Base-by-base conservation (phyloP, 2,329 filamentous ascomycete species). In the Verticillium longisporum region DNA sequence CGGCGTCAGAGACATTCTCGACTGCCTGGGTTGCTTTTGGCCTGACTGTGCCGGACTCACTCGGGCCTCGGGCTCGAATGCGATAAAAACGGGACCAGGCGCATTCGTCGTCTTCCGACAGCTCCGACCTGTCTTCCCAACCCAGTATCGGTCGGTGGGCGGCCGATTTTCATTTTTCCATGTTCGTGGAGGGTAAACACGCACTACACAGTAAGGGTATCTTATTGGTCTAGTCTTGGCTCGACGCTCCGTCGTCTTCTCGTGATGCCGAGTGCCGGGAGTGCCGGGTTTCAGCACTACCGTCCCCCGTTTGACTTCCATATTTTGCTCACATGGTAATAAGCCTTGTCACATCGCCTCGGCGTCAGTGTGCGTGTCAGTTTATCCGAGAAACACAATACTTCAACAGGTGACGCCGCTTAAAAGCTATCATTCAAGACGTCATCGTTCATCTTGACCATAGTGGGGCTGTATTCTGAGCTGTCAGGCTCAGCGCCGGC, bases 401-500 rank as follows among this genome's bases (percentile, higher is more conserved):
- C 18, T 26, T 50, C 45, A 18, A 21, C 10, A 21, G 18, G 21
- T 10, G 45, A 50, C 4, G n/a, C n/a, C 18, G 14, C 7, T 56
- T 73, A 88, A 66, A 88, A 88, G 26, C 83, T 87, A 67, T 88
- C 84, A 65, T 88, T 80, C 55, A 87, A 70, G 56, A 87, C 80
- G 67, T 87, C 78, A 59, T 85, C 76, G 65, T 82, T 86, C 81
- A 86, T 84, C 74, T 85, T 86, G 54, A 88, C 83, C 77, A 88
- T 81, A 0, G 83, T 86, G 3, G 86, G 86, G 66, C 85, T 88
- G 68, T 86, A 84, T 68, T 87, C 84, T 2, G 77, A 76, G 31
- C 78, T 80, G 59, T 82, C 80, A 3, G 75, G 75, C 37, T 82
- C 83, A 4, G 83, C 88, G 2, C 91, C 91, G 4, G 91, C 91